phyloP scores from a whole-genome alignment of 139 green algal species.

The Pseudopediastrum boryanum region DNA sequence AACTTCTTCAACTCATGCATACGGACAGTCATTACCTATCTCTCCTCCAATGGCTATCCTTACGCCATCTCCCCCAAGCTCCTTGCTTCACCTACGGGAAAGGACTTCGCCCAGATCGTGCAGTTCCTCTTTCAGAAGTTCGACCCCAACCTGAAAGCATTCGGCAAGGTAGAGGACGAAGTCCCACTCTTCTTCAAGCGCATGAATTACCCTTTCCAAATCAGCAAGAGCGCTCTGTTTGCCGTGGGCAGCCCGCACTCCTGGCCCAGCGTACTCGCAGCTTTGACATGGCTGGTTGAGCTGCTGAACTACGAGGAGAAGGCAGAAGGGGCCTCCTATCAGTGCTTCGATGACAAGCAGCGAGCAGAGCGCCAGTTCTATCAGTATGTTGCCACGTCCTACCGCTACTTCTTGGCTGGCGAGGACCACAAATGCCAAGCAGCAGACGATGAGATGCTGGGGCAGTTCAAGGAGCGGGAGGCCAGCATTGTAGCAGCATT shows the following conservation, averaged over 20 bases:
- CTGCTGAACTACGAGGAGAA: slow-evolving; percentile 88
- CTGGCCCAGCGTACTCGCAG: slow-evolving; percentile 88
- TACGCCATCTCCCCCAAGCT: slow-evolving; percentile 79
- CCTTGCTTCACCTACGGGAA: slow-evolving; percentile 84
- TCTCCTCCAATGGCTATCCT: slow-evolving; percentile 84
- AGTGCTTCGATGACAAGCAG: slow-evolving; percentile 7
- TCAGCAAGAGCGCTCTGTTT: slow-evolving; percentile 89
- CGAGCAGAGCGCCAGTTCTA: slow-evolving; percentile 47
- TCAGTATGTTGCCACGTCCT: slow-evolving; percentile 45
- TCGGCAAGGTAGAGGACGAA: slow-evolving; percentile 87
- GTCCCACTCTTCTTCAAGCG: slow-evolving; percentile 92
- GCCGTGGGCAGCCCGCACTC: slow-evolving; percentile 92
- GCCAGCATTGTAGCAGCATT: slow-evolving; percentile 41
- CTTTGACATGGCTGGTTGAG: slow-evolving; percentile 91
- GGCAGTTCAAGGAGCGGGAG: slow-evolving; percentile 56
- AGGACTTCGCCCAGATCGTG: slow-evolving; percentile 91
- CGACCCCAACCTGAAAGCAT: slow-evolving; percentile 79
- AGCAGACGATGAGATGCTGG: slow-evolving; percentile 68
- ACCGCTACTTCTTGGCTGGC: slow-evolving; percentile 76
- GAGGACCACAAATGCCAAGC: slow-evolving; percentile 67
- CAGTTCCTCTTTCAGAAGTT: slow-evolving; percentile 85
- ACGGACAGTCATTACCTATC: slow-evolving; percentile 80
- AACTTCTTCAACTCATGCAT: slow-evolving; percentile 76
- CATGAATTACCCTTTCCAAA: slow-evolving; percentile 91
- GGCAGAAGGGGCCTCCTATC: slow-evolving; percentile 47